Evolutionary conservation across 352 stramenopile genomes (phyloP), one percentile per base, ranked within the genome.

Genomic region (Phytophthora pseudosyringae): DNA sequence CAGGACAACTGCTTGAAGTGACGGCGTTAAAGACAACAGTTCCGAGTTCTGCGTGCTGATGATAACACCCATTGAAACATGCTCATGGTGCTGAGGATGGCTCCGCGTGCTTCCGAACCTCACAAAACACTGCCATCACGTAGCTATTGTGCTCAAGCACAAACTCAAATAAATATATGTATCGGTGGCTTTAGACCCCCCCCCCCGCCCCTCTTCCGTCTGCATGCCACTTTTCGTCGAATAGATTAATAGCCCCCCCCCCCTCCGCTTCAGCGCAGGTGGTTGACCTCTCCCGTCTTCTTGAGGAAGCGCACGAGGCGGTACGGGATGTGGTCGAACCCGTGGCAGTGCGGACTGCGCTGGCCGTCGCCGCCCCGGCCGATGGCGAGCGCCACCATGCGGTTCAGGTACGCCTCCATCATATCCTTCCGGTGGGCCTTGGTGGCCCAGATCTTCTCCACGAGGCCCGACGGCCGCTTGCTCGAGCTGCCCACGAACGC

Each of bases 261-360:
- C 35, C 15, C 39, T 18, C 44, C 21, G 10, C 32, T 53, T 66
- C 28, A 77, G 36, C 60, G 56, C 47, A 77, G 48, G 25, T 61
- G 59, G 18, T 65, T 71, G 51, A 71, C 43, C 33, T 71, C 59
- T 29, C 50, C 60, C 10, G 45, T 32, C 56, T 77, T 77, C 55
- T 78, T 75, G 5, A 78, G 47, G 31, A 78, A 78, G 7, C 60
- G 61, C 51, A 75, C 67, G 39, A 78, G 67, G 21, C 71, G 71
- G 44, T 67, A 73, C 32, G 71, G 70, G 45, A 78, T 78, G 62
- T 73, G 71, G 57, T 78, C 71, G 57, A 75, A 75, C 28, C 71
- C 62, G 49, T 78, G 64, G 58, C 71, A 78, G 49, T 66, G 64
- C 16, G 69, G 59, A 6, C 64, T 75, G 43, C 71, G 58, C 43